phyloP scores from a whole-genome alignment of 2,329 filamentous ascomycete genomes.

The Chaetomium globosum region DNA sequence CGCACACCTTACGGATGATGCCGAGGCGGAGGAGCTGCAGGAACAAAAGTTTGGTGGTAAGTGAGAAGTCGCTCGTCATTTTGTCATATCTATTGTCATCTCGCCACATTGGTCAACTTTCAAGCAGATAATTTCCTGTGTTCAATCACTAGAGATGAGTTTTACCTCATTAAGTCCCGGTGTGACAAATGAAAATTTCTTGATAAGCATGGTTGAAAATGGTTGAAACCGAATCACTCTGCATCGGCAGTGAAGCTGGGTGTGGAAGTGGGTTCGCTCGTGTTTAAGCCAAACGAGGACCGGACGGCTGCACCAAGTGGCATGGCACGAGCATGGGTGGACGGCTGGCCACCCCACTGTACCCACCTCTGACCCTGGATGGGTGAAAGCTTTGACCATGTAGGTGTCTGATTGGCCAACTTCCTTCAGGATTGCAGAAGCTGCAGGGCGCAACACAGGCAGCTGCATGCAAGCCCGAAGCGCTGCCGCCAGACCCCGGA shows the following conservation, averaged over 20 bases:
- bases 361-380: not conserved
- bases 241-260: not conserved
- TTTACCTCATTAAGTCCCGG: not conserved
- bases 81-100: not conserved
- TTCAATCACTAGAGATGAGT: not conserved
- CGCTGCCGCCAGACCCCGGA: conserved; percentile 17
- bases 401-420: conserved; percentile 3
- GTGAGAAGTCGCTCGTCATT: not conserved
- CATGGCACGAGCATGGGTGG: not conserved
- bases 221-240: not conserved
- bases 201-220: not conserved
- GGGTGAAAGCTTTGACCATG: not conserved
- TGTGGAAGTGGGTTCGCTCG: not conserved
- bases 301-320: not conserved
- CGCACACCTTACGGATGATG: conserved; percentile 3
- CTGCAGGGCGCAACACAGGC: conserved; percentile 11
- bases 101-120: not conserved
- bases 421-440: not conserved
- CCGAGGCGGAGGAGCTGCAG: conserved; percentile 10
- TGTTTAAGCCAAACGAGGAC: not conserved
- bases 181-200: not conserved
- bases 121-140: not conserved
- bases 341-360: not conserved
- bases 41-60: conserved; percentile 2
- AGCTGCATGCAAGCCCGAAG: conserved; percentile 21